Conservation (phyloP, 2,329 filamentous ascomycete genomes). For the Hymenoscyphus fraxineus region DNA sequence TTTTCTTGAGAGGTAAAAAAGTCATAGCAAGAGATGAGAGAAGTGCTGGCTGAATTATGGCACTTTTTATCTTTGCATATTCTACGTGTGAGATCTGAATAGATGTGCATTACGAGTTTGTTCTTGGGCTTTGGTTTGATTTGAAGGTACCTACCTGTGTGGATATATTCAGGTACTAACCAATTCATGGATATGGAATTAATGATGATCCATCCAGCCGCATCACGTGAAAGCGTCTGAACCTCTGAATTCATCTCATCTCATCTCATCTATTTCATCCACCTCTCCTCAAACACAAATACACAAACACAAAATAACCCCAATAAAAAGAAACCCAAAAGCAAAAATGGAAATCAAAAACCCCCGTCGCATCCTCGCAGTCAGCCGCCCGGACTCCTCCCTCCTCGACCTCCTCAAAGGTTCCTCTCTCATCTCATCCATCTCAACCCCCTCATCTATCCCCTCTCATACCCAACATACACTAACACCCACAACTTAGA, state of each 20-base stretch:
- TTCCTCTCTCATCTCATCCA: constrained; percentile 26
- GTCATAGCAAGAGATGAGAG: constrained; percentile 15
- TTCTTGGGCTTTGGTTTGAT: not conserved
- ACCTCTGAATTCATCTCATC: not conserved
- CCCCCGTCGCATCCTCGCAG: constrained; percentile 55
- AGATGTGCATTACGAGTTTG: not conserved
- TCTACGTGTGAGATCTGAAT: not conserved
- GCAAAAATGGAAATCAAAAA: constrained; percentile 42
- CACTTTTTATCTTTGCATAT: not conserved
- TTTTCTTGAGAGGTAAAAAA: constrained; percentile 16
- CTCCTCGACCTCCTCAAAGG: constrained; percentile 52
- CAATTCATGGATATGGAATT: not conserved
- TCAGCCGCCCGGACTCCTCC: constrained; percentile 42
- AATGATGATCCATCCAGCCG: constrained; percentile 1
- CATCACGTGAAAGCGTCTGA: not conserved
- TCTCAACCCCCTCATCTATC: not conserved
- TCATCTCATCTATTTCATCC: not conserved
- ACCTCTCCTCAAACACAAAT: not conserved
- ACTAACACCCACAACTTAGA: constrained; percentile 37
- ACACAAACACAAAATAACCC: not conserved
- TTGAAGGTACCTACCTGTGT: not conserved
- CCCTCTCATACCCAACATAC: not conserved
- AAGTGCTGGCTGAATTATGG: not conserved
- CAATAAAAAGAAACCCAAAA: constrained; percentile 6
- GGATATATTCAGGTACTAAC: not conserved